phyloP scores from a whole-genome alignment of 352 stramenopile species.

The Phytopythium cucurbitacearum region DNA sequence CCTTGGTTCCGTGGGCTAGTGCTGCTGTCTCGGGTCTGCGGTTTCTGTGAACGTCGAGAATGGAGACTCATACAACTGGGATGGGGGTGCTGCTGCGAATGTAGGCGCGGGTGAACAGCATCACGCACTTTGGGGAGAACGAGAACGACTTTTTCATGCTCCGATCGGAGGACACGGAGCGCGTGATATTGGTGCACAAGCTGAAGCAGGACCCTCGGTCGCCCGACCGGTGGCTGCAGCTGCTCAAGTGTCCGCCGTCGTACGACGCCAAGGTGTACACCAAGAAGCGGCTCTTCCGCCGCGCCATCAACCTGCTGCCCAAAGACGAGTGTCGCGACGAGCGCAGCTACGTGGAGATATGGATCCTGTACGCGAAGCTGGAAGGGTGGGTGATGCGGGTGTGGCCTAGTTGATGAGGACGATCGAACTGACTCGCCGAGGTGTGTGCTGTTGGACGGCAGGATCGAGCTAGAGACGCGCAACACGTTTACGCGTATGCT shows the following conservation, averaged over 20 bases:
- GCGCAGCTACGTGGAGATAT: conserved; percentile 53
- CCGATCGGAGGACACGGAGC: conserved; percentile 34
- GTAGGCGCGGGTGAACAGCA: conserved; percentile 7
- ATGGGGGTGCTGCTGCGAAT: not conserved
- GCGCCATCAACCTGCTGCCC: conserved; percentile 36
- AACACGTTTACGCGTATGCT: conserved; percentile 60
- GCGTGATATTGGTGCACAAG: conserved; percentile 36
- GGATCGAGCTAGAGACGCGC: conserved; percentile 38
- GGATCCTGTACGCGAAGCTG: conserved; percentile 49
- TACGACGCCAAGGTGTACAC: conserved; percentile 37
- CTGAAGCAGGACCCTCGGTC: conserved; percentile 43
- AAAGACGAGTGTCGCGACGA: conserved; percentile 20
- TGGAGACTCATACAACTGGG: too few relatives aligned
- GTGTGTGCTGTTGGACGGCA: conserved; percentile 3
- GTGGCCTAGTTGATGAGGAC: not conserved
- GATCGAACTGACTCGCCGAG: not conserved
- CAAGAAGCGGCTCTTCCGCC: conserved; percentile 35
- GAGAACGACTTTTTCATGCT: conserved; percentile 58
- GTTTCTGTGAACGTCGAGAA: not conserved
- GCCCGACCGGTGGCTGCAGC: conserved; percentile 43
- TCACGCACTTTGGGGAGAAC: conserved; percentile 60
- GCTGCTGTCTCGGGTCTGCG: conserved; percentile 10
- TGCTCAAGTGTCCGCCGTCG: conserved; percentile 41
- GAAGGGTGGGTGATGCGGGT: conserved; percentile 24
- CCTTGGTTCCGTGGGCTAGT: not conserved